Evolutionary conservation across 2,329 filamentous ascomycete genomes (phyloP), one percentile per base, ranked within the genome.

Genomic region (Cordyceps tenuipes): DNA sequence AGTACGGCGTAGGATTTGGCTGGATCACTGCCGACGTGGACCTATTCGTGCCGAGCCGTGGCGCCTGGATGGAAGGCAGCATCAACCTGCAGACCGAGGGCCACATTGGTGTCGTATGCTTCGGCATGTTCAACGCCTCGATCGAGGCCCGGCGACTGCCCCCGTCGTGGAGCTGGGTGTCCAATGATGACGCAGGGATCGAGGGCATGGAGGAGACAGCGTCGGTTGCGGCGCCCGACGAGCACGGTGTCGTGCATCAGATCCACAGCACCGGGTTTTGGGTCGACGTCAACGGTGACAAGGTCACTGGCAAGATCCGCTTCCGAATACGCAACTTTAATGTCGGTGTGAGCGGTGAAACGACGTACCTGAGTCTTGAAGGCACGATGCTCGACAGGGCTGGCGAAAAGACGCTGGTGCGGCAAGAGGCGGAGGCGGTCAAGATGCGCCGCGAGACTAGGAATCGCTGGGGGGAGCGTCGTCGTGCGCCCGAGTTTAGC

Each of bases 21-120:
- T 97, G 93, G 87, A 82, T 96, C 23, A 96, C 91, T 0, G 91
- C 88, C 1, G 91, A 95, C 23, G 88, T 96, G 63, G 79, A 95
- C 49, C 76, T 97, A 19, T 95, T 96, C 71, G 82, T 88, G 36
- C 93, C 94, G 0, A 78, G 81, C 57, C 82, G 83, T 50, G 89
- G 90, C 41, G 84, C 86, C 9, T 85, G 82, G 73, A 82, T 97
- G 69, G 87, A 92, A 65, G 94, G 91, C 12, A 86, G 82, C 65
- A 82, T 97, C 60, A 94, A 93, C 68, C 79, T 97, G 34, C 90
- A 96, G 70, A 93, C 88, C 52, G 90, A 94, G 66, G 91, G 90
- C 7, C 91, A 97, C 69, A 81, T 99, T 7, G 92, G 93, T 21
- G 82, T 97, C 3, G 85, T 95, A 12, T 94, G 91, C 71, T 92